Evolutionary conservation across 2,329 filamentous ascomycete species (phyloP), one percentile per base, ranked within the genome.

Genomic region (Waltergamsia citrina): DNA sequence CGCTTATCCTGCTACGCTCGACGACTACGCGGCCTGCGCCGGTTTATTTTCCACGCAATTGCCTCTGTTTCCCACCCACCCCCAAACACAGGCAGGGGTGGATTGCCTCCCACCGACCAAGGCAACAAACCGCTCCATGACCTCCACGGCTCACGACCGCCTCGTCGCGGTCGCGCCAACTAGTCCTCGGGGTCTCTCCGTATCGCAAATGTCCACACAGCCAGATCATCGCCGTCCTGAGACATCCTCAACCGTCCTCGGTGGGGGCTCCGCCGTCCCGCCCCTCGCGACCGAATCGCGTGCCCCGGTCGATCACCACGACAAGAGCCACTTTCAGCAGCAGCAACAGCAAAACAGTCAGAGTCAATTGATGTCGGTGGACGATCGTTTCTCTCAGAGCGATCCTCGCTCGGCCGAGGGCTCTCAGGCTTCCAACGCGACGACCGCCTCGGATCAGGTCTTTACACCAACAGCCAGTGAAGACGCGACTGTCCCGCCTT

Each of bases 401-500:
- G 44, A 45, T 30, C 48, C 18, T 24, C 38, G 18, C 30, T 34
- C 4, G 11, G 19, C 32, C 22, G 34, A 34, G 17, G 39, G 36
- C 10, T 51, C 51, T 3, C 52, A 54, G 32, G 48, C 47, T 16
- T 52, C 51, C 10, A 44, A 42, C 30, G 33, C 40, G 20, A 51
- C 49, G n/a, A 43, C 38, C 38, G 42, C 44, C 20, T 42, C 49
- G n/a, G 46, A 48, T 36, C 44, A 43, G 30, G 44, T 45, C 22
- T 46, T 46, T 36, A 52, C 48, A n/a, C 47, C 49, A n/a, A 35
- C 36, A 5, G 15, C 33, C 21, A 39, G 33, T 22, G 30, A 28
- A 22, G 23, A 37, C 24, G 33, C 32, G 11, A 17, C 14, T 57
- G 40, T 43, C 63, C 54, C 42, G 53, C 48, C 31, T 59, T 19